Base-by-base conservation (phyloP, 202 grass and related monocot genomes). In the Hordeum pubiflorum region DNA sequence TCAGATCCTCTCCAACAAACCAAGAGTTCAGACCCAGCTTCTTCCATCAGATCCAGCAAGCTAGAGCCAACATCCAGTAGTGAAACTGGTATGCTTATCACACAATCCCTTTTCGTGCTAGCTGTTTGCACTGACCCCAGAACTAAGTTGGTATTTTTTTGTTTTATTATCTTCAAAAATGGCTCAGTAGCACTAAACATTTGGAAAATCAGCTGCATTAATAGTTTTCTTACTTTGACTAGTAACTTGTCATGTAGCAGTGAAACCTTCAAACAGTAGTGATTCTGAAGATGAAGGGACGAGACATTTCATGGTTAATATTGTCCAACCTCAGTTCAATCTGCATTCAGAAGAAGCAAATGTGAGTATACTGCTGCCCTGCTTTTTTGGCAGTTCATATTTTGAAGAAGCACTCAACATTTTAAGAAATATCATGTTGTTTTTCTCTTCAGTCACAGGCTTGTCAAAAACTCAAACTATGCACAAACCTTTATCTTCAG, bases 281-380 rank as follows among this genome's bases (percentile, higher is more conserved):
- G 86, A 94, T 65, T 68, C 82, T 23, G 95, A 91, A 85, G 94
- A 94, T 80, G 88, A 98, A 86, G 95, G 91, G 63, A 94, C 88
- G 10, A 86, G 89, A 33, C 84, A 85, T 72, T 98, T 98, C 74
- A 98, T 98, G 90, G 90, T 98, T 83, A 98, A 98, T 86, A 70
- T 94, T 86, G 88, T 90, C 76, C 92, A 92, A 81, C 95, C 95
- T 63, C 95, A 98, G 54, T 94, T 98, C 86, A 98, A 98, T 89
- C 86, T 98, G 76, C 95, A 98, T 86, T 98, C 95, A 20, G 95
- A 98, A 89, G 95, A 98, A 78, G 90, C 90, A 80, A 98, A 94
- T 88, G 95, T 98, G 85, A 94, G 95, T 94, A 78, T 77, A 77
- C 37, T 73, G 29, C 27, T 21, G 22, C 10, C 55, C 37, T 58